Conservation (phyloP, 78 protist genomes). For the Tieghemostelium lacteum region DNA sequence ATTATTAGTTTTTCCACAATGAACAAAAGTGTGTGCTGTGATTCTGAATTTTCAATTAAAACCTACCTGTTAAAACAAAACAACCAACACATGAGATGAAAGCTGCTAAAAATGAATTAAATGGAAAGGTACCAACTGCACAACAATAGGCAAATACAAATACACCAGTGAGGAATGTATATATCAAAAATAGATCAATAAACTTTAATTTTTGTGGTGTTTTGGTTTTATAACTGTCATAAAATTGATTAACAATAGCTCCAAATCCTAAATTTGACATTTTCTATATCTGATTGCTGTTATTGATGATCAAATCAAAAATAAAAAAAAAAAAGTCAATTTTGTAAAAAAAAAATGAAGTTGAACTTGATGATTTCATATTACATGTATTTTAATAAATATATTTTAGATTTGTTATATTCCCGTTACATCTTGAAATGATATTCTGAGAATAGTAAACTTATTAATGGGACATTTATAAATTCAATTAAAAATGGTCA, state of each 20-base stretch:
- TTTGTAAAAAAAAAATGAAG: too few species aligned
- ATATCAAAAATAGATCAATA: slow-evolving; percentile 80
- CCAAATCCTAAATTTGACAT: background rate
- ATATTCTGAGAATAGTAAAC: too few species aligned
- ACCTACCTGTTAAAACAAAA: slow-evolving; percentile 80
- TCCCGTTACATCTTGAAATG: too few species aligned
- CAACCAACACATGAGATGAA: slow-evolving; percentile 86
- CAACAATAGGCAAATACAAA: slow-evolving; percentile 83
- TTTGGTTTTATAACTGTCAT: slow-evolving; percentile 45
- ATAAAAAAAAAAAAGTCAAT: too few species aligned
- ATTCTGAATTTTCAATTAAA: background rate
- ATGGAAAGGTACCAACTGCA: slow-evolving; percentile 89
- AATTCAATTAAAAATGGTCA: too few species aligned
- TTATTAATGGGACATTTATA: too few species aligned
- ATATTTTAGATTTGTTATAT: too few species aligned
- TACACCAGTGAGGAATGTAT: slow-evolving; percentile 70
- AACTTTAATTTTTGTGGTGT: slow-evolving; percentile 74
- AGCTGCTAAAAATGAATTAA: slow-evolving; percentile 88
- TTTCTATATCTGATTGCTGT: background rate
- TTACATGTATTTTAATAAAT: too few species aligned
- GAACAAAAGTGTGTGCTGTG: background rate
- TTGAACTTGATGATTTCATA: too few species aligned
- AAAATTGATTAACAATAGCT: slow-evolving; percentile 14
- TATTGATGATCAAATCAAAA: too few species aligned
- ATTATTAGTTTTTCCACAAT: background rate